Conservation (phyloP, 2,329 filamentous ascomycete genomes). For the Malbranchea cinnamomea region DNA sequence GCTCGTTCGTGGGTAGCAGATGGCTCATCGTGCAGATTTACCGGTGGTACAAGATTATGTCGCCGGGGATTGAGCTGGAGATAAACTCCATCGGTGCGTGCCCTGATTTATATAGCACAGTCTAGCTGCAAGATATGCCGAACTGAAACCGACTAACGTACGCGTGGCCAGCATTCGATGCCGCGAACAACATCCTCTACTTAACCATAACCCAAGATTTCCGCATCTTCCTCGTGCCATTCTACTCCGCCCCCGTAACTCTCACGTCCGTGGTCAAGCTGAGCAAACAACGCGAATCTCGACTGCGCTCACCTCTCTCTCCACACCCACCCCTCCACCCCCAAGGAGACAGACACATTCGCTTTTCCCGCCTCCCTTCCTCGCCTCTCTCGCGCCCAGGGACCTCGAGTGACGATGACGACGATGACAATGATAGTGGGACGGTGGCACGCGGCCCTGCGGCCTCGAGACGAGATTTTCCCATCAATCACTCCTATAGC, state of each 20-base stretch:
- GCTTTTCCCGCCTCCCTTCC: constrained; percentile 4
- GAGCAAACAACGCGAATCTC: constrained; percentile 24
- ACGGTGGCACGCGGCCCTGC: not conserved
- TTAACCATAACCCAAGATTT: constrained; percentile 61
- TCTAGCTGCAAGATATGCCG: no score
- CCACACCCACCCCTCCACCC: constrained; percentile 40
- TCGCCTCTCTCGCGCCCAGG: no score
- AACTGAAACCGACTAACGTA: constrained; percentile 1
- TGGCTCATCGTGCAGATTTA: constrained; percentile 56
- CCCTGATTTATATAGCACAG: no score
- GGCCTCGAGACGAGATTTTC: no score
- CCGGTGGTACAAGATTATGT: constrained; percentile 72
- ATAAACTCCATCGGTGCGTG: constrained; percentile 45
- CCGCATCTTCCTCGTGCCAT: constrained; percentile 60
- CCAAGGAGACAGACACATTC: constrained; percentile 18
- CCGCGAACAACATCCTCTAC: constrained; percentile 52
- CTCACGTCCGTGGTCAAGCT: constrained; percentile 56
- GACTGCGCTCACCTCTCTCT: constrained; percentile 25
- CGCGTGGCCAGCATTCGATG: constrained; percentile 49
- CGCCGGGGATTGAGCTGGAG: constrained; percentile 52
- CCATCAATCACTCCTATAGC: no score
- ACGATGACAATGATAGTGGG: constrained; percentile 12
- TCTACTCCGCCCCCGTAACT: constrained; percentile 52
- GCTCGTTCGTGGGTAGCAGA: constrained; percentile 45
- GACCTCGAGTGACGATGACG: constrained; percentile 7